Evolutionary conservation across 768 basidiomycete species (phyloP), one percentile per base, ranked within the genome.

Genomic region (Lentinus tigrinus): DNA sequence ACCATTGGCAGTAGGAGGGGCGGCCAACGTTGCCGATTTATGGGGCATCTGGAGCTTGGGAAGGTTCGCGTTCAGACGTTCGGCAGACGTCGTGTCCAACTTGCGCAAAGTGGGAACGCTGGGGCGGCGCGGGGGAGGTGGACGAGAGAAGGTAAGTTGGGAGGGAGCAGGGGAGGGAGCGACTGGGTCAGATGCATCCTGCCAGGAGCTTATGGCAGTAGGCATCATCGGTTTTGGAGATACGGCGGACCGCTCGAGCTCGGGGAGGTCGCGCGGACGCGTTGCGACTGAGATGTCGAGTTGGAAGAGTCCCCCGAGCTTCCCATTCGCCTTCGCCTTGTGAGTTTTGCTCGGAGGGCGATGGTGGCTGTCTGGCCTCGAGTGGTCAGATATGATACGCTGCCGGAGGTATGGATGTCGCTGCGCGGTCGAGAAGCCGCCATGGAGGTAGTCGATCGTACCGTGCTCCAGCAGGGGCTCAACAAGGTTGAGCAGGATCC

Each of bases 121-220:
- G 13, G 87, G 85, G 44, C 84, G 79, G 23, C 82, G 75, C 31
- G 78, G 78, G 3, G 81, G 82, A 13, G 81, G 78, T 7, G 79
- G 77, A 3, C 81, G 69, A 27, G 66, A 70, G 75, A 88, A 87
- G 8, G 73, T 70, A 40, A 84, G 72, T 31, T 84, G 82, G 3
- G 87, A 88, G 1, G 89, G 87, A 0, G 87, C 85, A 3, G 87
- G 85, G 0, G 88, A 89, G 7, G 84, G 83, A 17, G 81, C 74
- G 1, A 77, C 36, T 26, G 57, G 65, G 27, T 66, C 66, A 60
- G 85, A 82, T 19, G 70, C 64, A 54, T 79, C 72, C 48, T 68
- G 73, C 67, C 66, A 72, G 52, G 63, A 71, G 52, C 58, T 77
- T 14, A 78, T 75, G 8, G 73, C 70, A 19, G 80, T 66, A n/a